Evolutionary conservation across 495 filamentous ascomycete species (phyloP).

Genomic region (Bathelium albidoporum): DNA sequence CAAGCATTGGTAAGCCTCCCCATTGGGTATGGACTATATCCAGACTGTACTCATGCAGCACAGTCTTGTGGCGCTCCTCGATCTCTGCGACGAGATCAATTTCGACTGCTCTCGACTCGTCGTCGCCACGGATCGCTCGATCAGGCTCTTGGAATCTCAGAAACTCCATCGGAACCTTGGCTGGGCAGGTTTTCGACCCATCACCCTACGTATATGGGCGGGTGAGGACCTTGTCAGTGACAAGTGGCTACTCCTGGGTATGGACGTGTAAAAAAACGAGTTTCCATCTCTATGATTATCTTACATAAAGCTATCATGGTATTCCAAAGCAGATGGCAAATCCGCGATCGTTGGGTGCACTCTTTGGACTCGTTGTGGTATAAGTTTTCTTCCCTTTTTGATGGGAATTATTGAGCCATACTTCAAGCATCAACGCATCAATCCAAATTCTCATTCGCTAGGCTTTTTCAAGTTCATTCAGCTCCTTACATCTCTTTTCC

Average conservation of each 20-base stretch:
- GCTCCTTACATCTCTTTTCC: not conserved
- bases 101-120: conserved; percentile 69
- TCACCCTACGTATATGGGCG: conserved; percentile 66
- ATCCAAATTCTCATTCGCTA: not conserved
- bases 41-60: conserved; percentile 10
- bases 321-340: too few species aligned
- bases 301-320: too few species aligned
- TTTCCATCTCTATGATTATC: too few species aligned
- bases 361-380: not conserved
- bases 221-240: conserved; percentile 50
- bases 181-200: conserved; percentile 84
- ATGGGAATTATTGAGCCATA: not conserved
- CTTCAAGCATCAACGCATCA: not conserved
- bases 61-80: conserved; percentile 83
- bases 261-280: conserved; percentile 52
- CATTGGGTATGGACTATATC: not conserved
- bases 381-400: not conserved
- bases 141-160: conserved; percentile 42
- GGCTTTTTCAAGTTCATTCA: not conserved
- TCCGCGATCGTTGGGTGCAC: too few species aligned
- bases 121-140: conserved; percentile 63
- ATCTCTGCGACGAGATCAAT: conserved; percentile 59
- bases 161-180: conserved; percentile 68
- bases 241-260: conserved; percentile 74
- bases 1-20: conserved; percentile 64